Percentiles rank a stretch among this genome's conserved stretches.
Evolutionary conservation across 352 stramenopile species (phyloP).

Genomic region (Halophytophthora batemanensis): DNA sequence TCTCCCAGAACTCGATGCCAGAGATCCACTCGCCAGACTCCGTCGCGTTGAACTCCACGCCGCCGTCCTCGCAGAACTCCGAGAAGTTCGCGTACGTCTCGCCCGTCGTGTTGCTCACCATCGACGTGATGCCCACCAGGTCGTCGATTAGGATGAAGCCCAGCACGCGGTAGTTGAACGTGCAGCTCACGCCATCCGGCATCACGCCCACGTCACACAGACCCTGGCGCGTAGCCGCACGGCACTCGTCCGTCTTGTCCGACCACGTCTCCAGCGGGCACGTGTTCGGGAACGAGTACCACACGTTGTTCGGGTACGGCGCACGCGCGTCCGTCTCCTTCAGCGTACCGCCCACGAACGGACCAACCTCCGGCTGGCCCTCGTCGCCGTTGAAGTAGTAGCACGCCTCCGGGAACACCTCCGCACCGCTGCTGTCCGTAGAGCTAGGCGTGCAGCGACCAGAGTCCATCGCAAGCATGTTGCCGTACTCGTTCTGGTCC

Average conservation of each 20-base stretch:
- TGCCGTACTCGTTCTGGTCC: constrained; percentile 59
- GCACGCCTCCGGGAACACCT: constrained; percentile 49
- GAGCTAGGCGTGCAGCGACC: constrained; percentile 53
- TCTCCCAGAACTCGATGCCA: constrained; percentile 64
- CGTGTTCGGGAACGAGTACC: constrained; percentile 81
- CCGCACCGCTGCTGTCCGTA: constrained; percentile 23
- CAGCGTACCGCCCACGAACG: constrained; percentile 53
- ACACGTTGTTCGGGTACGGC: constrained; percentile 69
- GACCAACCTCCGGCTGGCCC: constrained; percentile 55
- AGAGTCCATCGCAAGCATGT: constrained; percentile 63
- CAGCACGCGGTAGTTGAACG: constrained; percentile 62
- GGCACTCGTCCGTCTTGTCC: constrained; percentile 46
- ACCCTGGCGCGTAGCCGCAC: constrained; percentile 36
- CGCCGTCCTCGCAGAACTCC: constrained; percentile 59
- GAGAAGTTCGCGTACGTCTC: constrained; percentile 55
- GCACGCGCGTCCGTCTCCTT: constrained; percentile 50
- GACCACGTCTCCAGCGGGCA: constrained; percentile 54
- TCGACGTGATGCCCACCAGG: constrained; percentile 69
- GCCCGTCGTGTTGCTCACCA: constrained; percentile 48
- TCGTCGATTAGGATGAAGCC: constrained; percentile 71
- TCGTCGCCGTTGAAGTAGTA: constrained; percentile 76
- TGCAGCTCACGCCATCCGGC: constrained; percentile 58
- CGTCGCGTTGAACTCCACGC: constrained; percentile 56
- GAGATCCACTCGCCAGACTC: constrained; percentile 41
- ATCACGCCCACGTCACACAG: constrained; percentile 53